Conservation (phyloP, 2,329 filamentous ascomycete genomes). For the Truncatella angustata region DNA sequence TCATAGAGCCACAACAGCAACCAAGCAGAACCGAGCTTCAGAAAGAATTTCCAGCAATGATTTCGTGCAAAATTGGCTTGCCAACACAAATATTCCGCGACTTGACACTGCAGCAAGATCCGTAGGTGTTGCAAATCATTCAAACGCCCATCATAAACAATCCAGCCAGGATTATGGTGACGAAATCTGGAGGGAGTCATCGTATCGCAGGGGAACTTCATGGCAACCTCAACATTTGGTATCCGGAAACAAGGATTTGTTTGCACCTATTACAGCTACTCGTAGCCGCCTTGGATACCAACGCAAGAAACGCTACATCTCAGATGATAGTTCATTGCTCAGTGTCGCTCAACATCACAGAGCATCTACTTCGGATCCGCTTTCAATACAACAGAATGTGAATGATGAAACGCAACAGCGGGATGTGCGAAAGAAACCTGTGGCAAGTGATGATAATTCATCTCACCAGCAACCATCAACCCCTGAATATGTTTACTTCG, state of each 20-base stretch:
- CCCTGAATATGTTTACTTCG: conserved; percentile 30
- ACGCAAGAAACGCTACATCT: conserved; percentile 11
- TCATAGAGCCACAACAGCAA: conserved; percentile 3
- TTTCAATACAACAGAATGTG: conserved; percentile 7
- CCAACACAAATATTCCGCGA: background rate
- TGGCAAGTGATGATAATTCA: conserved; percentile 10
- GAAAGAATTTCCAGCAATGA: conserved; percentile 18
- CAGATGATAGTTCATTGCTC: conserved; percentile 26
- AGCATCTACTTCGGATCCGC: background rate
- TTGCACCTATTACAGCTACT: background rate
- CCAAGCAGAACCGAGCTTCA: conserved; percentile 19
- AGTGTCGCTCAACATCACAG: conserved; percentile 15
- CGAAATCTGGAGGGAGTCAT: background rate
- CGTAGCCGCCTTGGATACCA: background rate
- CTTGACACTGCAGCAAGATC: background rate
- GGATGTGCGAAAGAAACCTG: background rate
- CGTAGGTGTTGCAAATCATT: background rate
- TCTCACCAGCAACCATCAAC: conserved; percentile 16
- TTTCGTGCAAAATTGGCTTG: conserved; percentile 27
- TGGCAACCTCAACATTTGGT: background rate
- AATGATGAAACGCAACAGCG: conserved; percentile 3
- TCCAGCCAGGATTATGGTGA: background rate
- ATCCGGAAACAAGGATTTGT: background rate
- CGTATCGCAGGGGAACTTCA: background rate
- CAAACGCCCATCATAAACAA: background rate